Conservation (phyloP, 345 rosid species). For the Eucalyptus sp. region DNA sequence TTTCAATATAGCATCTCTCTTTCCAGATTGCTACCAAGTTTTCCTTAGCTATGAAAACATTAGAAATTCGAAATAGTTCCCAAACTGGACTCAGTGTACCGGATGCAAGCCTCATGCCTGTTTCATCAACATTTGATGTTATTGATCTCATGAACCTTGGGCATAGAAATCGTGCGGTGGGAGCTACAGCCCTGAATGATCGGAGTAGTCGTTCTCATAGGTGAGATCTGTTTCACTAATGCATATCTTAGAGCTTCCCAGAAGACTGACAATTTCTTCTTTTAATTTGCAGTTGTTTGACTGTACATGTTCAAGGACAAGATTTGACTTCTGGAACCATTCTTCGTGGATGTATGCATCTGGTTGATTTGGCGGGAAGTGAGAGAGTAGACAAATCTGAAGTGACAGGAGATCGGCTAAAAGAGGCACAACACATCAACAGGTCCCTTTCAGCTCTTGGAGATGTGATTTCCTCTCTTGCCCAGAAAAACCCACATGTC, state of each 20-base stretch:
- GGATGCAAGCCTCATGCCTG: slow-evolving; percentile 74
- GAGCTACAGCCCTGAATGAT: slow-evolving; percentile 94
- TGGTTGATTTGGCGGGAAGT: slow-evolving; percentile 98
- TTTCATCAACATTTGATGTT: slow-evolving; percentile 78
- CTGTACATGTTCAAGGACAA: slow-evolving; percentile 93
- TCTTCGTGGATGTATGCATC: slow-evolving; percentile 93
- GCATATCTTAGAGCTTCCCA: background rate
- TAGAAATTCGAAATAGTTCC: slow-evolving; percentile 91
- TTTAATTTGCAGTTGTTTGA: slow-evolving; percentile 70
- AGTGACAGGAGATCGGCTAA: slow-evolving; percentile 85
- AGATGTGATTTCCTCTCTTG: slow-evolving; percentile 96
- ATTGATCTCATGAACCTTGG: slow-evolving; percentile 89
- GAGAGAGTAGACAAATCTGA: slow-evolving; percentile 94
- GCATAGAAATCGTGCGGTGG: slow-evolving; percentile 82
- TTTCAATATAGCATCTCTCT: slow-evolving; percentile 21
- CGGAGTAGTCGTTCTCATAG: slow-evolving; percentile 99
- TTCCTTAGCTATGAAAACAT: slow-evolving; percentile 21
- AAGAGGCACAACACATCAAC: slow-evolving; percentile 94
- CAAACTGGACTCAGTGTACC: slow-evolving; percentile 94
- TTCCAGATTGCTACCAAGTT: background rate
- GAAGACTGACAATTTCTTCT: background rate
- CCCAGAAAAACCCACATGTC: slow-evolving; percentile 92
- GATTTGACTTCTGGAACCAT: slow-evolving; percentile 69
- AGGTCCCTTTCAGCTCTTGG: slow-evolving; percentile 95
- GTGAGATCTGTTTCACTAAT: slow-evolving; percentile 16